Evolutionary conservation across 192 early-diverging fungal genomes (phyloP), one percentile per base, ranked within the genome.

Genomic region (Podila epicladia): DNA sequence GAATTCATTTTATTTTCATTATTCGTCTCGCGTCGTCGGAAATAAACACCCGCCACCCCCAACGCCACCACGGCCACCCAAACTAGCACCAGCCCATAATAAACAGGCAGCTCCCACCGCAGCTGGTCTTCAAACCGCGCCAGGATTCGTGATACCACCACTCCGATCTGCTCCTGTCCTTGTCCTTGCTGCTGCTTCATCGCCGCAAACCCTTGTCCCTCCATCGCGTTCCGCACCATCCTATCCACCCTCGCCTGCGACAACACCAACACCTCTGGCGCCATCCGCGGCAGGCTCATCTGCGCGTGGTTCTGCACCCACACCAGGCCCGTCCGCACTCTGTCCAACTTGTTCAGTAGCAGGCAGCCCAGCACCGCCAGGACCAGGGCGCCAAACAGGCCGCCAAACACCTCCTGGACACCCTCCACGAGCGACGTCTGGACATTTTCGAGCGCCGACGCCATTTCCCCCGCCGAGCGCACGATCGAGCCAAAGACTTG

Each of bases 311-410:
- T 7, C 33, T 64, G 65, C 9, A 79, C 31, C 75, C 75, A 79
- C 3, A 20, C 8, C 51, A 79, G 29, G 11, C 75, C 75, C 4
- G 58, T n/a, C 22, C 64, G 69, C 0, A 72, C 38, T 1, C 12
- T 26, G 11, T 24, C 53, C 38, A 79, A 9, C 38, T 64, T 79
- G 37, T 72, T 72, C 4, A 79, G 60, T 22, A 71, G 41, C 11
- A 79, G 58, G n/a, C 75, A 79, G 22, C 58, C 55, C n/a, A 79
- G 28, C 12, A 79, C 75, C 26, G 70, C 58, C 19, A 67, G 26
- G 1, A 68, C 63, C 22, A 79, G 51, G 24, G 62, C 59, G 9
- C 60, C 70, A 31, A 79, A 72, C 0, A 60, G 32, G 0, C 60
- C 65, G 12, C 75, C 75, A 72, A 79, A 79, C 2, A 68, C 65